phyloP scores from a whole-genome alignment of 768 basidiomycete species.

The Mycena albidolilacea region DNA sequence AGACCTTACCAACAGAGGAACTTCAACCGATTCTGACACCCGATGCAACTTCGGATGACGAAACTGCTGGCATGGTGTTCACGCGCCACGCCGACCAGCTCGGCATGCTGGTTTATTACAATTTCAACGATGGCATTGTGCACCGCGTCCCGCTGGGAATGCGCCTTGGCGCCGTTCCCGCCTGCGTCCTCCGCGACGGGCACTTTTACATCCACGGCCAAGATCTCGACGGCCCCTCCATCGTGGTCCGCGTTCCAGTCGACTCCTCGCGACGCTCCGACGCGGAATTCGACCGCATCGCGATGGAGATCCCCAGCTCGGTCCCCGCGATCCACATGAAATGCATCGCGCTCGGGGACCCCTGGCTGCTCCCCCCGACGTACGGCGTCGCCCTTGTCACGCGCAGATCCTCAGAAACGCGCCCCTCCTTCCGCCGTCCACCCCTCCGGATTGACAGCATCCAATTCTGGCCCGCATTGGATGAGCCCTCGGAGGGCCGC shows the following conservation, averaged over 20 bases:
- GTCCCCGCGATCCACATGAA: background rate
- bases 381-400: conserved; percentile 15
- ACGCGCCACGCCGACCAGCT: background rate
- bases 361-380: background rate
- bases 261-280: too few species aligned
- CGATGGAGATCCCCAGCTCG: background rate
- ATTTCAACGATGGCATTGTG: background rate
- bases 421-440: background rate
- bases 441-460: background rate
- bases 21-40: background rate
- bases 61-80: conserved; percentile 12
- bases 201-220: conserved; percentile 15
- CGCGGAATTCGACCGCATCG: background rate
- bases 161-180: background rate
- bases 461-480: conserved; percentile 14
- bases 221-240: background rate
- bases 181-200: background rate
- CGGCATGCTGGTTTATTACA: conserved; percentile 14
- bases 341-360: background rate
- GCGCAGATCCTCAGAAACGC: background rate
- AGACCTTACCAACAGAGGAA: background rate
- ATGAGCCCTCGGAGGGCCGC: background rate
- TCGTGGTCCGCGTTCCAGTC: conserved; percentile 2
- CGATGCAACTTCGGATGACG: background rate
- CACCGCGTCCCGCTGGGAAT: conserved; percentile 8